These are phyloP conservation scores for Leucaena leucocephala DNA, from an alignment of 306 rosid species.

Conservation along the genomic window DNA sequence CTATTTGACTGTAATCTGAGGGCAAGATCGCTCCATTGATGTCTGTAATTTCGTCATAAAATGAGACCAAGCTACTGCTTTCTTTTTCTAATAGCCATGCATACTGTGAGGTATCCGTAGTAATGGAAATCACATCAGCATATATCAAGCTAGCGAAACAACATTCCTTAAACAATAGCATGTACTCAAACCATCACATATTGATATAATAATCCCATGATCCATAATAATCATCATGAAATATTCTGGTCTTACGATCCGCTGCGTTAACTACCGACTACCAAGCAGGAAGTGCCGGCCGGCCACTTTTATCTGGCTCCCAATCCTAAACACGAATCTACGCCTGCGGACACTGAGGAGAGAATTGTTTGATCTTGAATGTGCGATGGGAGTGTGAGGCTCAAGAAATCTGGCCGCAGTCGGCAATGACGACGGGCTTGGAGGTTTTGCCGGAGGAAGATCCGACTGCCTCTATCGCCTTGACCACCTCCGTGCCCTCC, in stretches of 20 bases:
- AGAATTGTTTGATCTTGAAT: too few species aligned
- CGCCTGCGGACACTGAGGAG: background rate
- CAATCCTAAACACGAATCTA: background rate
- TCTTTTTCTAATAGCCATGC: background rate
- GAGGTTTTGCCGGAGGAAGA: conserved; percentile 52
- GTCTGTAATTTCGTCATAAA: too few species aligned
- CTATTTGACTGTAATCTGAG: too few species aligned
- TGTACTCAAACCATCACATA: background rate
- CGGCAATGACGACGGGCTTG: conserved; percentile 53
- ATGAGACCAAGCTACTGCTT: too few species aligned
- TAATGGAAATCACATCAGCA: too few species aligned
- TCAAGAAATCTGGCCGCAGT: conserved; percentile 63
- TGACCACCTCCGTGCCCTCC: conserved; percentile 56
- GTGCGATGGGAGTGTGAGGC: background rate
- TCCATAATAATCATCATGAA: background rate
- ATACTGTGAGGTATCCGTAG: background rate
- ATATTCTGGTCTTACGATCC: background rate
- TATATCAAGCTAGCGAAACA: background rate
- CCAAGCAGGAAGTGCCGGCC: background rate
- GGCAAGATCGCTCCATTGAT: too few species aligned
- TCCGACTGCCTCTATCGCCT: conserved; percentile 54
- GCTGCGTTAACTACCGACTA: background rate
- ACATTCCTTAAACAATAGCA: background rate
- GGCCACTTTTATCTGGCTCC: background rate
- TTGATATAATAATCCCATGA: background rate